A percentile compares a stretch with the other conserved stretches of the same genome.
phyloP scores from a whole-genome alignment of 2,329 filamentous ascomycete genomes.

The Beauveria varroae region DNA sequence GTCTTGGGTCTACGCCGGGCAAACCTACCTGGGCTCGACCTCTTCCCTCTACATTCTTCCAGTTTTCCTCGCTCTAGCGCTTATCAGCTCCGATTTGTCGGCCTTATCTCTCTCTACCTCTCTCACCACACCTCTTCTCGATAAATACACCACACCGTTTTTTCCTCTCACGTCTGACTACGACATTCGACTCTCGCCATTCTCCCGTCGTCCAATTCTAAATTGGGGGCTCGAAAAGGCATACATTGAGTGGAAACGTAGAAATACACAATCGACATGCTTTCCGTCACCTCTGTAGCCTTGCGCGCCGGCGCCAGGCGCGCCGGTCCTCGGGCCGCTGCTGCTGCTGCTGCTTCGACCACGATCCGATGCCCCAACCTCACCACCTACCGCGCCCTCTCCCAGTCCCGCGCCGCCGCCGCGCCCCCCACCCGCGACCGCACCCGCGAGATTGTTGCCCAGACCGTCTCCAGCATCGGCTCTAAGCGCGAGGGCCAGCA shows the following conservation, averaged over 20 bases:
- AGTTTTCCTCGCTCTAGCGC: background rate
- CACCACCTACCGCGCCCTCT: slow-evolving; percentile 15
- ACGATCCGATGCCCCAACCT: slow-evolving; percentile 19
- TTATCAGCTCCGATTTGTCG: background rate
- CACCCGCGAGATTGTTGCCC: slow-evolving; percentile 30
- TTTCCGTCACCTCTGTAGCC: slow-evolving; percentile 34
- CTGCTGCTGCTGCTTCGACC: slow-evolving; percentile 16
- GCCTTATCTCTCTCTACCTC: background rate
- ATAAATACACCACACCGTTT: background rate
- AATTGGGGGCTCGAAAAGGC: slow-evolving; percentile 18
- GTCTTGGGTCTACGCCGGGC: background rate
- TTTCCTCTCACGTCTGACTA: background rate
- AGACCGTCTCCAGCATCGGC: slow-evolving; percentile 84
- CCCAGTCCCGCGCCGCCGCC: slow-evolving; percentile 9
- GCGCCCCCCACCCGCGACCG: slow-evolving; percentile 18
- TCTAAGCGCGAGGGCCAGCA: slow-evolving; percentile 95
- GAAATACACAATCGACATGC: slow-evolving; percentile 24
- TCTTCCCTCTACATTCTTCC: background rate
- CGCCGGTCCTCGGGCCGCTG: slow-evolving; percentile 25
- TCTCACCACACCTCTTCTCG: background rate
- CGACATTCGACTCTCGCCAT: background rate
- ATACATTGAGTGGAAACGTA: background rate
- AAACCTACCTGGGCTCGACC: background rate
- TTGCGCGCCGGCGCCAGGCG: slow-evolving; percentile 37
- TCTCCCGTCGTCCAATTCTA: background rate